Conservation (phyloP, 345 rosid species). For the Gynandropsis gynandra region DNA sequence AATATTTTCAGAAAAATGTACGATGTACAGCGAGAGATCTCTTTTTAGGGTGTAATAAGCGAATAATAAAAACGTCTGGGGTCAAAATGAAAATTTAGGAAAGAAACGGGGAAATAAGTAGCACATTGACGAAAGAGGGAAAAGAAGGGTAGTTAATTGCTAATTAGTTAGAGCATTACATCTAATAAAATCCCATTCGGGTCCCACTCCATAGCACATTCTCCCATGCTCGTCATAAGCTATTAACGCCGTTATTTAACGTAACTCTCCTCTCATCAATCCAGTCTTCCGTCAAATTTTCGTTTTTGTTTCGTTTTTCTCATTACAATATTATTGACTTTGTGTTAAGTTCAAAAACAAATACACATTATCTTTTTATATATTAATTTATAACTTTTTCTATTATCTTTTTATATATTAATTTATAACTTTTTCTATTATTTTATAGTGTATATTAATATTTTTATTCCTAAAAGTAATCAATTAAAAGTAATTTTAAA, state of each 20-base stretch:
- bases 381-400: too few species aligned
- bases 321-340: too few species aligned
- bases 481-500: too few species aligned
- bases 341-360: too few species aligned
- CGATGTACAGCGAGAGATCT: too few species aligned
- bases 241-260: constrained; percentile 19
- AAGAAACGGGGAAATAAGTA: constrained; percentile 21
- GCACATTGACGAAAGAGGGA: constrained; percentile 20
- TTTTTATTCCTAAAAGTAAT: too few species aligned
- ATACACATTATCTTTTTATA: too few species aligned
- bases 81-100: constrained; percentile 23
- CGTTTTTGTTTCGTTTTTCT: neutral
- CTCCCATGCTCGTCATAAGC: constrained; percentile 11
- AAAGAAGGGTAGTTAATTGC: neutral
- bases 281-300: neutral
- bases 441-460: too few species aligned
- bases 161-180: constrained; percentile 33
- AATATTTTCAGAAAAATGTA: too few species aligned
- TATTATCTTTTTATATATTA: too few species aligned
- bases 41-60: too few species aligned
- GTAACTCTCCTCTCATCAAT: constrained; percentile 12
- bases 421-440: too few species aligned
- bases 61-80: constrained; percentile 17
- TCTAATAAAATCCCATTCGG: constrained; percentile 16
- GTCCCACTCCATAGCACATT: constrained; percentile 24